Conservation (phyloP, 2,329 filamentous ascomycete genomes). For the Monosporascus sp. region DNA sequence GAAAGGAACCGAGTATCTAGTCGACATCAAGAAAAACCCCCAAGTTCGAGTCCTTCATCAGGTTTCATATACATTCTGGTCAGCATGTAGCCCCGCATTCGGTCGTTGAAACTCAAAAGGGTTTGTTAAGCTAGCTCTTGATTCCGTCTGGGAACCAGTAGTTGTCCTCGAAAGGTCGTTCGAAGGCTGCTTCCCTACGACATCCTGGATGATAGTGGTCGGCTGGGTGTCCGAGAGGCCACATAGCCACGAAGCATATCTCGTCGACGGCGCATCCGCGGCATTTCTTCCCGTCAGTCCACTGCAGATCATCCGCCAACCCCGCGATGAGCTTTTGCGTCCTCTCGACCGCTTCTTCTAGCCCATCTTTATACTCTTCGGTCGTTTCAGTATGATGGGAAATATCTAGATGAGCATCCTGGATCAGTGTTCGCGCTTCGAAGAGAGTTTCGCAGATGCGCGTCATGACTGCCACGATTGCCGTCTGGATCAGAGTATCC, state of each 20-base stretch:
- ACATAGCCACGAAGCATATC: conserved; percentile 6
- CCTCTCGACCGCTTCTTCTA: not conserved
- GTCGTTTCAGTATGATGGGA: not conserved
- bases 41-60: no score
- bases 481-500: conserved; percentile 21
- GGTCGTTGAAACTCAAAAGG: no score
- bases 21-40: no score
- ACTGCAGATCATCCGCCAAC: conserved; percentile 1
- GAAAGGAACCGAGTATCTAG: no score
- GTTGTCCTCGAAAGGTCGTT: not conserved
- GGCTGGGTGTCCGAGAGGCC: not conserved
- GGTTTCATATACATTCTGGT: no score
- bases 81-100: no score
- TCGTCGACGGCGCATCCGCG: conserved; percentile 1
- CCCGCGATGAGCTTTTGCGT: not conserved
- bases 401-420: not conserved
- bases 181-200: not conserved
- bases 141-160: not conserved
- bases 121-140: no score
- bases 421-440: not conserved
- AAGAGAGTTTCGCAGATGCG: conserved; percentile 18
- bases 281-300: conserved; percentile 4
- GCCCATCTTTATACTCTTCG: not conserved
- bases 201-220: not conserved
- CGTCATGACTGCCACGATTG: conserved; percentile 17